Base-by-base conservation (phyloP, 495 filamentous ascomycete genomes). In the Podospora pseudoanserina region DNA sequence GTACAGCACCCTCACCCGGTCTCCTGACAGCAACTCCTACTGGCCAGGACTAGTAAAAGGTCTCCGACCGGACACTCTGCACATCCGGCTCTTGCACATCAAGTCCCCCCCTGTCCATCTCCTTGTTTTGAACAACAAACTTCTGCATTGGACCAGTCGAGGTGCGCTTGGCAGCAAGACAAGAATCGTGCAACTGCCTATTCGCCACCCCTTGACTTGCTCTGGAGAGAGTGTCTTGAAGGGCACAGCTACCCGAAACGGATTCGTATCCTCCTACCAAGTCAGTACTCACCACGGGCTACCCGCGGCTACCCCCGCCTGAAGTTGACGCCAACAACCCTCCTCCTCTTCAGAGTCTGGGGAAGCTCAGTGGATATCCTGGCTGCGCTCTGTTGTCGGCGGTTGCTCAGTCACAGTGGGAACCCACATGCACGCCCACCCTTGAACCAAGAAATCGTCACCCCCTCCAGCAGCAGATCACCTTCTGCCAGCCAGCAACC, bases 341-440 rank as follows among this genome's bases (percentile, higher is more conserved):
- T 23, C 60, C 57, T 59, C 26, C 26, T 66, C 58, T 67, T 23
- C 56, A 68, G 62, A 68, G 39, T 65, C 62, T 61, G 49, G 64
- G 70, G 55, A 55, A 71, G 65, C 49, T 55, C 64, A 66, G 64
- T 49, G 34, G 68, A 63, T 70, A 69, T 66, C 71, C 69, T 68
- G 71, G 67, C 58, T 65, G 59, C 60, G 23, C 69, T 69, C 67
- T 66, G 70, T 62, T 53, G 67, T 64, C 65, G 71, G 63, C 69
- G 66, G 74, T 64, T 74, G 62, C 67, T 67, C 67, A 60, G 64
- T 68, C 66, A 66, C 66, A 53, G 65, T 73, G 66, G 68, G 65
- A 70, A 71, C 70, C 70, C 72, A 73, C 74, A 70, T 72, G 72
- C 73, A 74, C 58, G 65, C 69, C 69, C 70, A 71, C 71, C 62